Conservation (phyloP, 2,329 filamentous ascomycete species). For the Botryotinia convoluta region DNA sequence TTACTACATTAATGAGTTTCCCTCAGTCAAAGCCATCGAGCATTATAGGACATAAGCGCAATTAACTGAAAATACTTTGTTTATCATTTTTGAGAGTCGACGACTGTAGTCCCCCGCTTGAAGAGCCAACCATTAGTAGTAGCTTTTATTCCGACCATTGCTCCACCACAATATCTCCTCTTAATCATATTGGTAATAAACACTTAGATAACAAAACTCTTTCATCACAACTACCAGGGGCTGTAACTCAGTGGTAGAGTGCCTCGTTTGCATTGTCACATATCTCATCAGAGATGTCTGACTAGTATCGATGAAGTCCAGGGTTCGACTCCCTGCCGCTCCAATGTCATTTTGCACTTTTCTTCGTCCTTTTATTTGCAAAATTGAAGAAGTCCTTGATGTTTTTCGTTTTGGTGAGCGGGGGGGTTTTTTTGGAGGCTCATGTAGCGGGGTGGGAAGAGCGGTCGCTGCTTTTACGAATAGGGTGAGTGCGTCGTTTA, state of each 20-base stretch:
- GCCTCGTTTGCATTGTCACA: slow-evolving; percentile 2
- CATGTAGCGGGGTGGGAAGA: background rate
- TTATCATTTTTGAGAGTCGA: background rate
- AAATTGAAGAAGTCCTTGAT: background rate
- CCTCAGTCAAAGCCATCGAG: too few species aligned
- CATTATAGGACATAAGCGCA: too few species aligned
- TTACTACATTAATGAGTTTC: too few species aligned
- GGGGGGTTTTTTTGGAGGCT: background rate
- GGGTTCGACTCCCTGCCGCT: slow-evolving; percentile 14
- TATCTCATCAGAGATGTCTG: accelerated
- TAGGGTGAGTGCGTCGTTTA: background rate
- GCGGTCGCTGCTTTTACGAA: background rate
- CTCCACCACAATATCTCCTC: accelerated
- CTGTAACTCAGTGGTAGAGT: slow-evolving; percentile 19
- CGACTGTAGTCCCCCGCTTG: background rate
- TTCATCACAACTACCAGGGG: background rate
- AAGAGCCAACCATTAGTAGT: background rate
- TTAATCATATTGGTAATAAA: accelerated
- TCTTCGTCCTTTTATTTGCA: accelerated
- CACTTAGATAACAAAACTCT: accelerated
- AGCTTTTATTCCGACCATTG: background rate
- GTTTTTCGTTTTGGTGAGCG: background rate
- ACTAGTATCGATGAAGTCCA: slow-evolving; percentile 1
- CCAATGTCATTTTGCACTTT: background rate
- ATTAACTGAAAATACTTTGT: too few species aligned